These are phyloP conservation scores for Neurospora discreta DNA, from an alignment of 495 filamentous ascomycete genomes.

Conservation along the genomic window DNA sequence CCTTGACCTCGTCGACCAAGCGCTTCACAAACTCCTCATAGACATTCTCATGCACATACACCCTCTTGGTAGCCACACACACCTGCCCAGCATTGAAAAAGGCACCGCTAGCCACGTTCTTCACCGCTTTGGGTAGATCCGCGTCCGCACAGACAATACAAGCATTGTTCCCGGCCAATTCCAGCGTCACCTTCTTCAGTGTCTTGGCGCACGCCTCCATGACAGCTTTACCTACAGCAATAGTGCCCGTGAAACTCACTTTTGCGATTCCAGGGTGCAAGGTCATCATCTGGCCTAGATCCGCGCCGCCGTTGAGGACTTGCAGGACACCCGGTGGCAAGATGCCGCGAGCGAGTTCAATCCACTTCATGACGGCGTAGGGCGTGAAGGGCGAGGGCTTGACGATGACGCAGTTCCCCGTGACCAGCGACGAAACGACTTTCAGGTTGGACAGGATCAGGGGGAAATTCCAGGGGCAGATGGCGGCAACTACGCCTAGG, in stretches of 20 bases:
- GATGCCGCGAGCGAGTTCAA: conserved; percentile 47
- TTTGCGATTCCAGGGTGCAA: conserved; percentile 52
- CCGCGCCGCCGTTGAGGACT: conserved; percentile 56
- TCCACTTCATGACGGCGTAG: conserved; percentile 54
- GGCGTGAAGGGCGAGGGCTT: conserved; percentile 57
- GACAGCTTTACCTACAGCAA: conserved; percentile 50
- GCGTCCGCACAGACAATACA: conserved; percentile 55
- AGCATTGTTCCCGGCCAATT: conserved; percentile 58
- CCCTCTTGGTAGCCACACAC: conserved; percentile 45
- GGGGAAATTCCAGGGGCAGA: conserved; percentile 58
- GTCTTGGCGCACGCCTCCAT: conserved; percentile 49
- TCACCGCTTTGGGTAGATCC: conserved; percentile 48
- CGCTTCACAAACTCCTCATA: conserved; percentile 49
- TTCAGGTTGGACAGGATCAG: conserved; percentile 45
- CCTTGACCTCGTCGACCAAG: conserved; percentile 45
- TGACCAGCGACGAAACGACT: conserved; percentile 43
- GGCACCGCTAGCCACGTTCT: conserved; percentile 36
- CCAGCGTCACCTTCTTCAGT: conserved; percentile 43
- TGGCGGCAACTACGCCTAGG: conserved; percentile 43
- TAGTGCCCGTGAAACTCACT: conserved; percentile 60
- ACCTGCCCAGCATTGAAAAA: conserved; percentile 54
- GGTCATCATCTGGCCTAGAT: conserved; percentile 48
- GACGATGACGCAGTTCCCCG: conserved; percentile 52
- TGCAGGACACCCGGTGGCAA: conserved; percentile 59
- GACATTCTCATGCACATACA: conserved; percentile 59